phyloP scores from a whole-genome alignment of 345 rosid species.

The Arabidopsis arenosa region DNA sequence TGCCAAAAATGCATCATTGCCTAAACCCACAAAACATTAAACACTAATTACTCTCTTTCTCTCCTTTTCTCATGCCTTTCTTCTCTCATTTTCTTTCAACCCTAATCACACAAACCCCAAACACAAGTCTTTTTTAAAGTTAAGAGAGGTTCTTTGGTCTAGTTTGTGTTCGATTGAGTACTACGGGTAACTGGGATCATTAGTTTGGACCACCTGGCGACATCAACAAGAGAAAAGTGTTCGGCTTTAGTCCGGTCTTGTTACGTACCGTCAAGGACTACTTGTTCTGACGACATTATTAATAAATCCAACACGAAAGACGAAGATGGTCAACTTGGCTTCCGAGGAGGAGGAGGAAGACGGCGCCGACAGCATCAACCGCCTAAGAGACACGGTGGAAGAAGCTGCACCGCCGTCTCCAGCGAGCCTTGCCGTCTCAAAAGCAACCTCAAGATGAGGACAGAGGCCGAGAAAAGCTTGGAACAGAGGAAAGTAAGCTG shows the following conservation, averaged over 20 bases:
- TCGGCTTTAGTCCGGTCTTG: constrained; percentile 74
- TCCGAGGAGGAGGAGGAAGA: constrained; percentile 54
- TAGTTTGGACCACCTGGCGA: constrained; percentile 62
- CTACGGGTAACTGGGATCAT: not conserved
- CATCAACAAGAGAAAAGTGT: constrained; percentile 66
- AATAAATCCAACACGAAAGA: constrained; percentile 12
- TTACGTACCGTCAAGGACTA: constrained; percentile 57
- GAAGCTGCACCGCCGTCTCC: constrained; percentile 43
- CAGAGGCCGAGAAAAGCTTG: constrained; percentile 39
- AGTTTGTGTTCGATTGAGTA: constrained; percentile 4
- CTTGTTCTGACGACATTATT: constrained; percentile 38
- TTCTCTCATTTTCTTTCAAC: constrained; percentile 29
- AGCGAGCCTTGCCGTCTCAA: constrained; percentile 50
- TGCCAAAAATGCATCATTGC: constrained; percentile 41
- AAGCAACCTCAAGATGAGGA: constrained; percentile 63
- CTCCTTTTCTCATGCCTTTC: constrained; percentile 14
- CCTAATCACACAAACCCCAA: constrained; percentile 22
- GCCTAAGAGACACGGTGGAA: constrained; percentile 31
- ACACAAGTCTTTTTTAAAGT: not conserved
- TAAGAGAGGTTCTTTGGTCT: constrained; percentile 7
- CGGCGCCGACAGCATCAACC: constrained; percentile 28
- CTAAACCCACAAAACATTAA: constrained; percentile 41
- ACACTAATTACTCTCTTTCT: constrained; percentile 32
- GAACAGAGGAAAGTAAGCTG: constrained; percentile 75
- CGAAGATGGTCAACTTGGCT: constrained; percentile 40